These are phyloP conservation scores for Testicularia cyperi DNA, from an alignment of 1,284 basidiomycete genomes.

Conservation along the genomic window DNA sequence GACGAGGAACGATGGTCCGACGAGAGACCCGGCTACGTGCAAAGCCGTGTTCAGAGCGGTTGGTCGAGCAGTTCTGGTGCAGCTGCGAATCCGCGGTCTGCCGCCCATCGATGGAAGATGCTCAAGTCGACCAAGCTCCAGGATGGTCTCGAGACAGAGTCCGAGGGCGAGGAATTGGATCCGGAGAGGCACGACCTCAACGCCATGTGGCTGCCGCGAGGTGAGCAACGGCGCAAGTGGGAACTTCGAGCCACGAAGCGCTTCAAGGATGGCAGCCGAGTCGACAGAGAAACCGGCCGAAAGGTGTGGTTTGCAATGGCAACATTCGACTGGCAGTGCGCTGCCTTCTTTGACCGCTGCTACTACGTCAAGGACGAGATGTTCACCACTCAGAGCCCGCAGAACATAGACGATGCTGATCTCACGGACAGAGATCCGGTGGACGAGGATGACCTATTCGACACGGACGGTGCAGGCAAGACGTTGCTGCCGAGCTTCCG, in stretches of 20 bases:
- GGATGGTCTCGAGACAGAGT: slow-evolving; percentile 27
- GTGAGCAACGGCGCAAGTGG: slow-evolving; percentile 8
- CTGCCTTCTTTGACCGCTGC: slow-evolving; percentile 27
- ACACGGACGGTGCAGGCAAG: slow-evolving; percentile 7
- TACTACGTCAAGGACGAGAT: slow-evolving; percentile 32
- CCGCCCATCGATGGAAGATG: slow-evolving; percentile 28
- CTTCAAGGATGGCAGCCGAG: slow-evolving; percentile 27
- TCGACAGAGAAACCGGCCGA: slow-evolving; percentile 22
- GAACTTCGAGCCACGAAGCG: slow-evolving; percentile 16
- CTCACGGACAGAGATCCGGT: slow-evolving; percentile 13
- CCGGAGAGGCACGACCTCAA: slow-evolving; percentile 27
- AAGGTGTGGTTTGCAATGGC: slow-evolving; percentile 41
- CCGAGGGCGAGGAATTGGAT: slow-evolving; percentile 29
- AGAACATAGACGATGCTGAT: slow-evolving; percentile 48
- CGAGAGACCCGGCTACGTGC: too few relatives aligned
- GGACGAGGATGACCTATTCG: slow-evolving; percentile 1
- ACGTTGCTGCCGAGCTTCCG: background rate
- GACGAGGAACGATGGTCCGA: slow-evolving; percentile 44
- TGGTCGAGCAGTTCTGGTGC: background rate
- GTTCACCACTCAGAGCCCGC: slow-evolving; percentile 41
- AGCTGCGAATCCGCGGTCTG: background rate
- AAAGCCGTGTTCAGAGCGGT: background rate
- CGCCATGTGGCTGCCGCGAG: slow-evolving; percentile 30
- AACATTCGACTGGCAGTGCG: slow-evolving; percentile 32
- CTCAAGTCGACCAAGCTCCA: slow-evolving; percentile 20